These are phyloP conservation scores for Solanum sejunctum DNA, from an alignment of 257 asterid genomes.

Conservation along the genomic window DNA sequence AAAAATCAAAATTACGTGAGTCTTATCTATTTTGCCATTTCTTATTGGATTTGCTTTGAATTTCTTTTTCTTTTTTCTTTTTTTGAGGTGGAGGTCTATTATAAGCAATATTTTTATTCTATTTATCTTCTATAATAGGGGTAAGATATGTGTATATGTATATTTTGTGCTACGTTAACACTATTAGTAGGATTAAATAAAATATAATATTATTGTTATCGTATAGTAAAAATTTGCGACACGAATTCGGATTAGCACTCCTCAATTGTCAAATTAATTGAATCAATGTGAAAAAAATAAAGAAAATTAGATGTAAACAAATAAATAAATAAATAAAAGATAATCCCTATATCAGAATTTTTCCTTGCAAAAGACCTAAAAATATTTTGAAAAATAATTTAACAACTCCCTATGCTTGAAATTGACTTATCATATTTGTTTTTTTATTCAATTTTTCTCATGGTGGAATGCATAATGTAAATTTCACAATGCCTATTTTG, in stretches of 20 bases:
- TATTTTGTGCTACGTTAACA: not conserved
- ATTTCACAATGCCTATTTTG: not conserved
- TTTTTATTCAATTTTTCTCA: not conserved
- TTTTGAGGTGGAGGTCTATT: too few relatives aligned
- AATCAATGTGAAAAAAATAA: too few relatives aligned
- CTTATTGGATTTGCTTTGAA: not conserved
- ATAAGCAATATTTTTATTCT: too few relatives aligned
- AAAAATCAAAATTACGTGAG: too few relatives aligned
- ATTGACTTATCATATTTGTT: not conserved
- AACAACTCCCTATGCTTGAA: not conserved
- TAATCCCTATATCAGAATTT: not conserved
- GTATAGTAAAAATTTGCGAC: not conserved
- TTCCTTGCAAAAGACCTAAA: not conserved
- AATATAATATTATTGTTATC: not conserved
- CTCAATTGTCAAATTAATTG: not conserved
- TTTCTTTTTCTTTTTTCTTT: too few relatives aligned
- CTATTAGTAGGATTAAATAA: not conserved
- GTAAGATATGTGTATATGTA: not conserved
- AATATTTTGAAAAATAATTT: not conserved
- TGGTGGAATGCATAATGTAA: not conserved
- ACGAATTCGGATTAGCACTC: not conserved
- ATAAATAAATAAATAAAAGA: too few relatives aligned
- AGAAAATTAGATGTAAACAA: too few relatives aligned
- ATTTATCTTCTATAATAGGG: not conserved
- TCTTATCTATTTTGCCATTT: not conserved